phyloP scores from a whole-genome alignment of 2,329 filamentous ascomycete species.

The Lasiodiplodia hormozganensis region DNA sequence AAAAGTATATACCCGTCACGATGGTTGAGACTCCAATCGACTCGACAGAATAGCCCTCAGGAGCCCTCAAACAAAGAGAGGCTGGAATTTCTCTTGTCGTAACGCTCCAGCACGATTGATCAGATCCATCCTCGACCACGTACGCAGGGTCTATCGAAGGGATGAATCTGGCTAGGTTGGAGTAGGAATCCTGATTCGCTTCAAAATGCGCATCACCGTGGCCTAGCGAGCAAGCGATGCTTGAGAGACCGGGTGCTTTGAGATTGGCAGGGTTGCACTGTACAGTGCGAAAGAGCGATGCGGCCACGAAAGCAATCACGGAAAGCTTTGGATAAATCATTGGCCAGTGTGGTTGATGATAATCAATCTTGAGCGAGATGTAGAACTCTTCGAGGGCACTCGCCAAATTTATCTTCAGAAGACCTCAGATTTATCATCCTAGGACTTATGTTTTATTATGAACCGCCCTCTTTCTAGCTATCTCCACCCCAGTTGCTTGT shows the following conservation, averaged over 20 bases:
- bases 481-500: too few species aligned
- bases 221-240: conserved; percentile 2
- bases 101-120: background rate
- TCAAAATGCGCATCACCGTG: background rate
- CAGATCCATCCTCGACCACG: background rate
- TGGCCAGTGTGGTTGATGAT: background rate
- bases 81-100: background rate
- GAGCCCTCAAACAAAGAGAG: background rate
- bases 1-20: background rate
- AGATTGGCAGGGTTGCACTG: background rate
- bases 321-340: background rate
- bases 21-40: background rate
- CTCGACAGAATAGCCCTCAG: background rate
- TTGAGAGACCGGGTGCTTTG: background rate
- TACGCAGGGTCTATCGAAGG: background rate
- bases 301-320: background rate
- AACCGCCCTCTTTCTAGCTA: too few species aligned
- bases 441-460: too few species aligned
- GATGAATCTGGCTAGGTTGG: background rate
- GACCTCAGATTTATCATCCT: too few species aligned
- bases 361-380: too few species aligned
- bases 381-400: too few species aligned
- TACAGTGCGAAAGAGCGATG: background rate
- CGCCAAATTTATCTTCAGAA: too few species aligned
- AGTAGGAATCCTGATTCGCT: background rate